Conservation (phyloP, 495 filamentous ascomycete genomes). For the Tuber umbilicatum region DNA sequence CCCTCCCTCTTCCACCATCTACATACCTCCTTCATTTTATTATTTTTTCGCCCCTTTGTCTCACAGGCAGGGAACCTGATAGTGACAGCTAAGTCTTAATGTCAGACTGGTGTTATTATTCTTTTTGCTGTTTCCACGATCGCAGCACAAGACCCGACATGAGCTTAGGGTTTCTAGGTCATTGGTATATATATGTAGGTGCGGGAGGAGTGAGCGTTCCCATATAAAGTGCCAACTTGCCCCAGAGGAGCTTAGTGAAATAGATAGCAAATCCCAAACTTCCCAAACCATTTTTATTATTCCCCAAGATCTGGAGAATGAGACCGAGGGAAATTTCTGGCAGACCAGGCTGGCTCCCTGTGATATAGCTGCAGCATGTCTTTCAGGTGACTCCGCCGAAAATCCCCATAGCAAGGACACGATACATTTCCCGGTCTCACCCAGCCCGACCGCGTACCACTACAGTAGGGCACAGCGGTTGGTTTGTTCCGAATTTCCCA, state of each 20-base stretch:
- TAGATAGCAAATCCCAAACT: not conserved
- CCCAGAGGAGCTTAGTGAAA: not conserved
- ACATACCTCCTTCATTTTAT: not conserved
- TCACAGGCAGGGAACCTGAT: not conserved
- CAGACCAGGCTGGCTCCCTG: not conserved
- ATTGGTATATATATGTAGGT: not conserved
- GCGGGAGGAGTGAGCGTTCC: not conserved
- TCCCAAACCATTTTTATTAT: not conserved
- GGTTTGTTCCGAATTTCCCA: not conserved
- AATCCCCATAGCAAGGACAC: not conserved
- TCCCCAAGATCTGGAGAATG: not conserved
- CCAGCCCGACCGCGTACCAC: not conserved
- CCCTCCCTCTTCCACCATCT: not conserved
- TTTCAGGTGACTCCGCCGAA: not conserved
- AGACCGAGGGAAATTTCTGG: not conserved
- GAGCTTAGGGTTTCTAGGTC: not conserved
- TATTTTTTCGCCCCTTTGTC: not conserved
- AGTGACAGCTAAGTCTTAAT: not conserved
- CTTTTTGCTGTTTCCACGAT: not conserved
- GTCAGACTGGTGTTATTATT: not conserved
- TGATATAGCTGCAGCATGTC: not conserved
- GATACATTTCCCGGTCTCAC: not conserved
- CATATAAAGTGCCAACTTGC: not conserved
- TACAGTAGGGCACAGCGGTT: not conserved
- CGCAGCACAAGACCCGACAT: not conserved